Base-by-base conservation (phyloP, 805 yeast genomes). In the Starmera quercuum region DNA sequence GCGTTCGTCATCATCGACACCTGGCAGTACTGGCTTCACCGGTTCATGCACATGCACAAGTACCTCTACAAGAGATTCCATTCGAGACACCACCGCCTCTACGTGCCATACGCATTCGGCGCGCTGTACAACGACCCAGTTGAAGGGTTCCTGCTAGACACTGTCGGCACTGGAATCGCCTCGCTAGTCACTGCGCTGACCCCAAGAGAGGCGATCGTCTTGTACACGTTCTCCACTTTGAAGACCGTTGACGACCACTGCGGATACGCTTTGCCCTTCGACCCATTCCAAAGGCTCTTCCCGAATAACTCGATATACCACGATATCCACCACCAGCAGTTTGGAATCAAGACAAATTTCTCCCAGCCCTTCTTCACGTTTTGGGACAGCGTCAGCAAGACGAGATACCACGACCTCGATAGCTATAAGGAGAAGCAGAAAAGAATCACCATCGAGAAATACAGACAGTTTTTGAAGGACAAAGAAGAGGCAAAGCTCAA, bases 201-300 rank as follows among this genome's bases (percentile, higher is more conserved):
- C 3, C 83, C 86, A 31, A 75, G 95, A 37, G 97, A 92, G 60
- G 64, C 80, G 33, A 63, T 83, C 16, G 44, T 82, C 10, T 63
- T 92, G 35, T 92, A 68, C 60, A 77, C 90, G 2, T 85, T 92
- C 56, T 84, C 96, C 12, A 92, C 98, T 2, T 59, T 92, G 73
- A 92, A 92, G 59, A 92, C 98, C 1, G 95, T 92, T 32, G 97
- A 92, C 56, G 98, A 92, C 58, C 98, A 92, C 61, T 92, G 97
- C 59, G 98, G 98, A n/a, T 92, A 90, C 58, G 77, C 88, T 20
- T 66, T 92, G 36, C 97, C 97, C 12, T 83, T 66, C 56, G 98
- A 92, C 58, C 77, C 88, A 16, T 83, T 92, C 69, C 98, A 92
- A 66, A 54, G 76, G 28, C 36, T 90, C 16, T 92, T 92, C 73